phyloP scores from a whole-genome alignment of 1,284 basidiomycete genomes.

The Melanopsichium pennsylvanicum region DNA sequence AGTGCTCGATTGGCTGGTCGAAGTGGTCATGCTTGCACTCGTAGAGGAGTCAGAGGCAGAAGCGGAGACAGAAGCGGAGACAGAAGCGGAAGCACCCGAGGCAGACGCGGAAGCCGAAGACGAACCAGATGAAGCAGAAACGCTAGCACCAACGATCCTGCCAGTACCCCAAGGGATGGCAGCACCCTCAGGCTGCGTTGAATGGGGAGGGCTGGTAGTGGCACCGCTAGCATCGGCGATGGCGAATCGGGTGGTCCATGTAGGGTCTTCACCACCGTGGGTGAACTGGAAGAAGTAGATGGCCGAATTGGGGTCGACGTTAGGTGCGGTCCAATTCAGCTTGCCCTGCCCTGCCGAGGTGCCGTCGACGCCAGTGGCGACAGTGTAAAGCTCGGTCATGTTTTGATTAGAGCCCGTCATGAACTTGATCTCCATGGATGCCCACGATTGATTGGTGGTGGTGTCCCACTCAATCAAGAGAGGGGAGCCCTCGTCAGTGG shows the following conservation, averaged over 20 bases:
- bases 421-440: constrained; percentile 69
- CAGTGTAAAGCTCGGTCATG: constrained; percentile 77
- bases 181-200: constrained; percentile 71
- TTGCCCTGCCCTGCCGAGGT: constrained; percentile 68
- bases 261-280: constrained; percentile 65
- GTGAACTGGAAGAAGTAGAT: constrained; percentile 64
- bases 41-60: not conserved
- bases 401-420: constrained; percentile 78
- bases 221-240: constrained; percentile 73
- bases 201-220: constrained; percentile 68
- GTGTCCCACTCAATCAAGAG: constrained; percentile 43
- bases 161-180: constrained; percentile 77
- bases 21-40: constrained; percentile 1
- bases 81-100: constrained; percentile 10
- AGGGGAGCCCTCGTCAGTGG: constrained; percentile 24
- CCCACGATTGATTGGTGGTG: constrained; percentile 29
- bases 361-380: constrained; percentile 73
- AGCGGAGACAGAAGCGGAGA: constrained; percentile 5
- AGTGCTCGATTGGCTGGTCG: constrained; percentile 7
- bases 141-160: constrained; percentile 67
- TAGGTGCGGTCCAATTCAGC: constrained; percentile 75
- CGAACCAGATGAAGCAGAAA: constrained; percentile 7
- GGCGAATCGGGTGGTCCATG: constrained; percentile 83
- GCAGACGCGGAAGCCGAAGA: constrained; percentile 12
- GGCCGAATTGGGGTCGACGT: constrained; percentile 71